Base-by-base conservation (phyloP, 805 yeast species). In the Saturnispora hagleri region DNA sequence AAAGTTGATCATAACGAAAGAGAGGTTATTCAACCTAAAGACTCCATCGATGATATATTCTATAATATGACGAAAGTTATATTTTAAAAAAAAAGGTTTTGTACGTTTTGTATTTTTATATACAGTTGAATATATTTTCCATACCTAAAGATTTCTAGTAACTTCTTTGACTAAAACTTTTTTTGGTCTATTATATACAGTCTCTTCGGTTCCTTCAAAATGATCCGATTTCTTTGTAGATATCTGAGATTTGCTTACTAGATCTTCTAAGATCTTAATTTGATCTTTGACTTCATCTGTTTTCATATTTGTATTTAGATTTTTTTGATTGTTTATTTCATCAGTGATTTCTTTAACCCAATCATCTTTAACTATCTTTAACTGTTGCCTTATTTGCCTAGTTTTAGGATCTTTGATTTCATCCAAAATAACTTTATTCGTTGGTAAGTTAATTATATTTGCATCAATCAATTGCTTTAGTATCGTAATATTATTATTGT, bases 31-130 rank as follows among this genome's bases (percentile, higher is more conserved):
- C 53, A 47, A 27, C 81, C 83, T 0, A 66, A 76, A 45, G 73
- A 73, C 52, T 75, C 74, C 1, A 64, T 77, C 7, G 74, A 73
- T 48, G 57, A 66, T 15, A 75, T 82, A 80, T 78, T 79, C 57
- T 69, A 71, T 20, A 34, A 46, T 8, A 51, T 49, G 44, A 61
- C 66, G 2, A 51, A 60, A 13, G 60, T 65, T 12, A 34, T 49
- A 15, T 28, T 27, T 31, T 50, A 40, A 28, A 24, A 5, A 2
- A 17, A 22, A 22, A 41, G 5, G 24, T 13, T 38, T 42, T 22
- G 22, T 22, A 22, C 22, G 22, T 22, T 22, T 50, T 15, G 17
- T n/a, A 26, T 24, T 10, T 27, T 36, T 31, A 47, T 15, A 17
- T 48, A 24, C 42, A 18, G 42, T 38, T 38, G 22, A 18, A 18